Evolutionary conservation across 805 yeast genomes (phyloP), one percentile per base, ranked within the genome.

Genomic region (Barnettozyma sp.): DNA sequence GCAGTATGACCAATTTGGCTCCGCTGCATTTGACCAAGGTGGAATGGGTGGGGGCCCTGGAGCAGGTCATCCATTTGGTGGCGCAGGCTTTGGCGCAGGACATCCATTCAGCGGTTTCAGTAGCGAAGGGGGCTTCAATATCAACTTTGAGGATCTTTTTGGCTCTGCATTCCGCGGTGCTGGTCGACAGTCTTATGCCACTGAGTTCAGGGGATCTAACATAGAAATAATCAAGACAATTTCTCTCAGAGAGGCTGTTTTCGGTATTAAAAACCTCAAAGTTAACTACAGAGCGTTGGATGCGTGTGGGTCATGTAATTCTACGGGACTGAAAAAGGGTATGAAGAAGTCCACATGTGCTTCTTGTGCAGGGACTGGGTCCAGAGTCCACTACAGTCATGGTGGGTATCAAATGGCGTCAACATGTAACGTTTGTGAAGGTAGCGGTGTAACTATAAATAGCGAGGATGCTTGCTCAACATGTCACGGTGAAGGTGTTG

Each of bases 321-420:
- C 97, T 7, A 65, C 82, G 10, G 99, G 99, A 2, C 60, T 92
- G 62, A 85, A 90, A 57, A 52, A 65, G 11, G 90, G 88, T 19
- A 75, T 74, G 42, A 71, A 73, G 59, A 82, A 84, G 53, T 63
- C 76, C 9, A 83, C 95, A 0, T 92, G 98, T 67, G 63, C 74
- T 1, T 63, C 84, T 3, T 92, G 99, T 66, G 85, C 86, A 38
- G 99, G 99, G 39, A 75, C 95, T 0, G 99, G 99, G 5, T 81
- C 88, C 23, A 76, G 81, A 13, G 82, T 87, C 15, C 97, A 90
- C 50, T 68, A 78, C 31, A 71, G 83, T 55, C 80, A 80, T 47
- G 96, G 94, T 4, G 97, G 97, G 0, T 92, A 90, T 72, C 96
- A 88, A 52, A 87, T 92, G 95, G 80, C 95, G 3, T 78, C 95